Percentiles rank a stretch among this genome's conserved stretches.
phyloP scores from a whole-genome alignment of 768 basidiomycete species.

The Suillus subaureus region DNA sequence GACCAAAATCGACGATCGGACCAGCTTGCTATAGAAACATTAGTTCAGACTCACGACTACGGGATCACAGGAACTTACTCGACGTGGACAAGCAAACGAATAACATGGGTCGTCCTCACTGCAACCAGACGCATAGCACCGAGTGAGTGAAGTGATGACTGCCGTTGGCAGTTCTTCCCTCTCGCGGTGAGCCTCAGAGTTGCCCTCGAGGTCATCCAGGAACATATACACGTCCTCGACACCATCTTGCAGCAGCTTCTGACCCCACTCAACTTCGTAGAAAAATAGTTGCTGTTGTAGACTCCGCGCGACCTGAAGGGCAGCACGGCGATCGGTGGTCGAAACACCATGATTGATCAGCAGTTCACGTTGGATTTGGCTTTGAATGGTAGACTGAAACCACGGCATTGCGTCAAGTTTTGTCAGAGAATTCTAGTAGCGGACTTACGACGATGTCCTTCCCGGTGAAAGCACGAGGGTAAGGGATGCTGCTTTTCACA shows the following conservation, averaged over 20 bases:
- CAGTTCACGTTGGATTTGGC: conserved; percentile 83
- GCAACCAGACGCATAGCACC: conserved; percentile 89
- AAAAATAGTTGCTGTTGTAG: conserved; percentile 94
- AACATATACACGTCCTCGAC: conserved; percentile 96
- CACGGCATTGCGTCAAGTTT: neutral
- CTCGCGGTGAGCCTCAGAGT: conserved; percentile 60
- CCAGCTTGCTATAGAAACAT: conserved; percentile 24
- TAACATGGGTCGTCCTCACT: conserved; percentile 82
- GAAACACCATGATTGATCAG: conserved; percentile 73
- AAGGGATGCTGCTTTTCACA: conserved; percentile 91
- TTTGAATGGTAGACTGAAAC: conserved; percentile 80
- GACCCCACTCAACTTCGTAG: conserved; percentile 96
- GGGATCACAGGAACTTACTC: conserved; percentile 41
- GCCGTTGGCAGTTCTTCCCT: conserved; percentile 82
- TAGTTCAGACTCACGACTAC: conserved; percentile 7
- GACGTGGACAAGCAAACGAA: conserved; percentile 76
- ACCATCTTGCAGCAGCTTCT: conserved; percentile 76
- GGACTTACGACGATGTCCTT: conserved; percentile 87
- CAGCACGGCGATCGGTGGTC: conserved; percentile 78
- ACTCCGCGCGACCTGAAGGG: conserved; percentile 86
- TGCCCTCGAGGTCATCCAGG: conserved; percentile 76
- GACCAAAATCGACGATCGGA: conserved; percentile 22
- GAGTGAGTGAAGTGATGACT: conserved; percentile 85
- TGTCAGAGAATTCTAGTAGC: neutral
- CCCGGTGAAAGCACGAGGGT: conserved; percentile 89